A percentile compares a stretch with the other conserved stretches of the same genome.
Evolutionary conservation across 2,329 filamentous ascomycete species (phyloP).

Genomic region (Arthroderma sp.): DNA sequence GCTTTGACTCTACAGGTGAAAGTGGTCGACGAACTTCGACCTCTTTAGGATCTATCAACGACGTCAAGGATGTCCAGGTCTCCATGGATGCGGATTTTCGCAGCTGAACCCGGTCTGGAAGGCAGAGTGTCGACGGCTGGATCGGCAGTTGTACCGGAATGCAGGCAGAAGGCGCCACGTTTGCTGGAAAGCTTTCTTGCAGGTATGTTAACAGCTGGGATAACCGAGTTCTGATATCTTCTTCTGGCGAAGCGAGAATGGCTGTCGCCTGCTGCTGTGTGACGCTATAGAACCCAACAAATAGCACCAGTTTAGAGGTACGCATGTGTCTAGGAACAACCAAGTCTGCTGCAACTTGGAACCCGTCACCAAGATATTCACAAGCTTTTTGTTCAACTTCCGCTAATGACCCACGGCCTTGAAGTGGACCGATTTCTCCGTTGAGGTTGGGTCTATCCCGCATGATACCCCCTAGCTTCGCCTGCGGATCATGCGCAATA

Average conservation of each 20-base stretch:
- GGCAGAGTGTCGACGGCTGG: neutral
- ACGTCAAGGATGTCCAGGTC: conserved; percentile 1
- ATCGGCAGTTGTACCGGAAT: neutral
- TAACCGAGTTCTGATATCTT: neutral
- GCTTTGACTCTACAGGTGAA: neutral
- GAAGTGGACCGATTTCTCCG: neutral
- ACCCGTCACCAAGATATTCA: conserved; percentile 1
- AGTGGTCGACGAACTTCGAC: neutral
- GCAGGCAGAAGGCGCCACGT: neutral
- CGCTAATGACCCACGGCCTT: neutral
- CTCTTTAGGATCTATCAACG: neutral
- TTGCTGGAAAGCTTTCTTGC: neutral
- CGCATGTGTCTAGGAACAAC: conserved; percentile 1
- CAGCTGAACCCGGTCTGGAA: neutral
- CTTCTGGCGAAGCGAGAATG: neutral
- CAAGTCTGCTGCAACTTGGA: conserved; percentile 2
- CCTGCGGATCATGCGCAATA: neutral
- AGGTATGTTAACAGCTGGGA: conserved; percentile 1
- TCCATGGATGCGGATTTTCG: neutral
- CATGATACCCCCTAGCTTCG: neutral
- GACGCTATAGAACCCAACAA: neutral
- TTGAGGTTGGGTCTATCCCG: neutral
- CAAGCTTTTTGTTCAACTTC: conserved; percentile 3
- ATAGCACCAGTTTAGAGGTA: conserved; percentile 1
- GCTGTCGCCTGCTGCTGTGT: neutral